Evolutionary conservation across 192 early-diverging fungal species (phyloP), one percentile per base, ranked within the genome.

Genomic region (Coemansia sp.): DNA sequence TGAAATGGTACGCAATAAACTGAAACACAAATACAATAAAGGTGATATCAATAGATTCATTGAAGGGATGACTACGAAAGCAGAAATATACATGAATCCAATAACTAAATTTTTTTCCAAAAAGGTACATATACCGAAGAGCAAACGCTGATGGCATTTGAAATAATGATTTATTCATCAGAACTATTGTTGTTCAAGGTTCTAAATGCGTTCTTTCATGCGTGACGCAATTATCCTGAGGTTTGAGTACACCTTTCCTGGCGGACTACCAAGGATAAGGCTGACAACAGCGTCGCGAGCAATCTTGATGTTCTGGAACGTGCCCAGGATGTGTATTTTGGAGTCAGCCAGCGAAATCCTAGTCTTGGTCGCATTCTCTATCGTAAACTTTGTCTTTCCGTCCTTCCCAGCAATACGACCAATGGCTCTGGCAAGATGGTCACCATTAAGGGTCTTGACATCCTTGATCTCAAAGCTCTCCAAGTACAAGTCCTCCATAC

Each of bases 391-490:
- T 8, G 95, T 97, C 70, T 96, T 95, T 47, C 97, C 97, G 61
- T 95, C 92, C 74, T 95, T 94, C 44, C 97, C 97, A 22, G 95
- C 95, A 83, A 99, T 94, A 67, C 97, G 93, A 62, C 97, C 97
- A 69, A 99, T 95, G 17, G 97, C 97, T 57, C 97, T 88, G 20
- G 92, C 91, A 75, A 99, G 79, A 75, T 99, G 94, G 73, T 99
- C 97, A 27, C 95, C 95, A 38, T 87, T 85, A 40, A 99, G 74
- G 6, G 92, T 96, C 83, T 96, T 95, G 29, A 99, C 87, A 77
- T 99, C 97, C 83, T 98, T 97, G 81, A 97, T 91, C 60, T 97
- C 95, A 76, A 99, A 99, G 6, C 92, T 87, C 67, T 99, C 97
- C 70, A 99, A 67, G 74, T 89, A 99, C 64, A 99, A 79, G 64